A percentile compares a stretch with the other conserved stretches of the same genome.
Conservation (phyloP, 352 stramenopile genomes). For the Aphanomyces cochlioides region DNA sequence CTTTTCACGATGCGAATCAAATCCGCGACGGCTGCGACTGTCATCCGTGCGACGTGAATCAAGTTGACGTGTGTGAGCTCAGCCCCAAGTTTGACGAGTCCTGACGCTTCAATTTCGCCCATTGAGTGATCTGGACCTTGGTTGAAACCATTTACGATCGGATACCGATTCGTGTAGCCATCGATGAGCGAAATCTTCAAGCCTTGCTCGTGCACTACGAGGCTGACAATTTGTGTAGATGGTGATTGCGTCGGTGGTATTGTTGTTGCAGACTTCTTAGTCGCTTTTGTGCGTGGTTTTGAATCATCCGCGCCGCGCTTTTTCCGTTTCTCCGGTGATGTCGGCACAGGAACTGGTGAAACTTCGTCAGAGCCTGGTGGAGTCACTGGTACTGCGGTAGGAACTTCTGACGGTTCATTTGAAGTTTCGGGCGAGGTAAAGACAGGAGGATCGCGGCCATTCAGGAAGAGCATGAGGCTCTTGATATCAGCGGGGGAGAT, state of each 20-base stretch:
- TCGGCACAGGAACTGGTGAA: neutral
- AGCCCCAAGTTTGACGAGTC: constrained; percentile 1
- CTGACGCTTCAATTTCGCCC: constrained; percentile 6
- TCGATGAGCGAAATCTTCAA: constrained; percentile 14
- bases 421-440: neutral
- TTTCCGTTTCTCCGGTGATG: too few relatives aligned
- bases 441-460: neutral
- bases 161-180: neutral
- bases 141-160: constrained; percentile 15
- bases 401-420: neutral
- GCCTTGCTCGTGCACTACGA: neutral
- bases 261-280: neutral
- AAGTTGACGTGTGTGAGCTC: constrained; percentile 7
- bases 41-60: constrained; percentile 6
- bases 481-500: constrained; percentile 14
- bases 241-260: neutral
- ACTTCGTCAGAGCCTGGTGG: neutral
- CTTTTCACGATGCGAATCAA: constrained; percentile 4
- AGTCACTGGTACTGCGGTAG: neutral
- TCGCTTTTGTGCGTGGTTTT: neutral
- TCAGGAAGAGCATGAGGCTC: neutral
- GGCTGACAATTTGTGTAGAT: neutral
- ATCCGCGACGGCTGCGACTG: constrained; percentile 2
- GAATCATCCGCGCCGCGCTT: neutral
- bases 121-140: neutral